Base-by-base conservation (phyloP, 805 yeast genomes). In the Candida morakotiae region DNA sequence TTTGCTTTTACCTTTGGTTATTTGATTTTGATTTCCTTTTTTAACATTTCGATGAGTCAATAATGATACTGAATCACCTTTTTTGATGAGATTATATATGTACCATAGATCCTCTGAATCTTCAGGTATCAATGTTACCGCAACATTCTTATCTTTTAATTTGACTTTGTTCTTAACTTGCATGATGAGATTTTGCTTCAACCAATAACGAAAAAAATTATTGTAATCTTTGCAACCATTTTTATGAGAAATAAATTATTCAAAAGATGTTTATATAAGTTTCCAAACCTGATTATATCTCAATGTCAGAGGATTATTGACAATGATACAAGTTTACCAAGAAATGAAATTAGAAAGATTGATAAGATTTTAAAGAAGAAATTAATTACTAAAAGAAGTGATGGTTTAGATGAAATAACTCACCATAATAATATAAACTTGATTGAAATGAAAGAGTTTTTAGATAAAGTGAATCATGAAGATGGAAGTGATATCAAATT, bases 61-160 rank as follows among this genome's bases (percentile, higher is more conserved):
- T 38, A 89, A 64, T 40, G 77, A 76, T 4, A 91, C 69, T 45
- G 77, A 81, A 61, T 93, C 98, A 15, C 82, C 84, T 38, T 76
- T 75, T 34, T 79, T 81, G 2, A 93, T 69, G 18, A 93, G 64
- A 52, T 91, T 93, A 65, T 87, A 87, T 3, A 87, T 54, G 18
- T 84, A 80, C 87, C 96, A 93, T 43, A 93, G 67, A 57, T 91
- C 98, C 49, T 91, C 97, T 33, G 83, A 77, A 50, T 93, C 98
- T 51, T 89, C 84, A 0, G 97, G 89, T 3, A 79, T 64, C 15
- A 91, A 56, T 0, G 84, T 71, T 15, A 87, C 69, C 2, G 71
- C 60, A 5, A 91, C 94, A 40, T 82, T 71, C 35, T 71, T 65
- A 45, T 81, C 87, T 45, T 74, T 78, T 37, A 44, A 32, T 28